Evolutionary conservation across 176 grass and related monocot species (phyloP), one percentile per base, ranked within the genome.

Genomic region (Stipa capillata): DNA sequence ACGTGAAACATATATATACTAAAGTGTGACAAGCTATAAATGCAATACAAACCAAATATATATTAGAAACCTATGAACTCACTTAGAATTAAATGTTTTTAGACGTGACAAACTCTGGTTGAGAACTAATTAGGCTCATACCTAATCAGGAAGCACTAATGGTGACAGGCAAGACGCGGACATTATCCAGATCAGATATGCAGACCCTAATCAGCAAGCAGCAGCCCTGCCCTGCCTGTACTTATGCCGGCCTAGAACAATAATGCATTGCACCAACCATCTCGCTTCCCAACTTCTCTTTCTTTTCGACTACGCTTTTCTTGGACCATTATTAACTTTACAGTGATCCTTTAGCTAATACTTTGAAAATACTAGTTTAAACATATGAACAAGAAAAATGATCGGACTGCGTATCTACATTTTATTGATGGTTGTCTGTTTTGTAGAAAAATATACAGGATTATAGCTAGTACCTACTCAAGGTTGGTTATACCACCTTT

Each of bases 161-260:
- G 15, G 58, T 11, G 39, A 69, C 45, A 72, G 28, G 73, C 45
- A 82, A 72, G 65, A 65, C 63, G 47, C 48, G 48, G 57, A 25
- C 65, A 73, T 65, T 83, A 83, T 88, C 86, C 80, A 73, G 58
- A 79, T 50, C 73, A 47, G 86, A 79, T 73, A 43, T 33, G 50
- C 74, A 59, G 49, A 63, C 33, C 78, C 79, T 43, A 79, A 51
- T 17, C 74, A 78, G 65, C 74, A 79, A 7, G 74, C 56, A 56
- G 74, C 56, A 65, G 32, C 49, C 21, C 28, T 73, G 47, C 36
- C n/a, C 5, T 65, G 45, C 35, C 68, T 72, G 55, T 65, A 54
- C n/a, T n/a, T n/a, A n/a, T n/a, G 29, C 47, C 78, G n/a, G n/a
- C n/a, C 83, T 7, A 34, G 31, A 62, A 61, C 61, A 87, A 76